These are phyloP conservation scores for Boletus rex-veris DNA, from an alignment of 768 basidiomycete species.

Conservation along the genomic window DNA sequence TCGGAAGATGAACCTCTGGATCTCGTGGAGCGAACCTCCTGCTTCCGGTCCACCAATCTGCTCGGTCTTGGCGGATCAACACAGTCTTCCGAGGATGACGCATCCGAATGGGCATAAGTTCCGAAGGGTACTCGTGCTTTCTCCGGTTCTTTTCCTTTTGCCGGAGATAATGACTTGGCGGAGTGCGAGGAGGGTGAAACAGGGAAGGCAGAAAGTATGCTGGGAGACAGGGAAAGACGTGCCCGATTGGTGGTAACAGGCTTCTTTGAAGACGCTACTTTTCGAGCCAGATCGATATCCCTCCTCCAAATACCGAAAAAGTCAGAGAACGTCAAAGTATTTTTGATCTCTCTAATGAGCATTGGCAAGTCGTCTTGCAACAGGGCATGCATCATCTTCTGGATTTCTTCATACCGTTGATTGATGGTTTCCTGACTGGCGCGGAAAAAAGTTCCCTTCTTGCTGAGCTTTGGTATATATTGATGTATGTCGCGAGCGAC, in stretches of 20 bases:
- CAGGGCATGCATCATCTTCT: slow-evolving; percentile 54
- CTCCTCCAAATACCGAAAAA: slow-evolving; percentile 80
- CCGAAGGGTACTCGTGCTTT: neutral
- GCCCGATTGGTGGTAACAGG: slow-evolving; percentile 20
- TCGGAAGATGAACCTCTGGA: slow-evolving; percentile 25
- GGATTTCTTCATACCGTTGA: slow-evolving; percentile 59
- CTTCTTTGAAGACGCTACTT: slow-evolving; percentile 24
- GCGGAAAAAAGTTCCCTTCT: slow-evolving; percentile 71
- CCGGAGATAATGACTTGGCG: slow-evolving; percentile 1
- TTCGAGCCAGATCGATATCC: slow-evolving; percentile 60
- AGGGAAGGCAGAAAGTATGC: slow-evolving; percentile 57
- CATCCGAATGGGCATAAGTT: slow-evolving; percentile 17
- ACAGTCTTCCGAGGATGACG: slow-evolving; percentile 26
- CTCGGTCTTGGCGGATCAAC: slow-evolving; percentile 3
- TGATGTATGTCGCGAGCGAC: slow-evolving; percentile 68
- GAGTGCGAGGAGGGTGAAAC: slow-evolving; percentile 24
- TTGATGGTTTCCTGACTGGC: slow-evolving; percentile 64
- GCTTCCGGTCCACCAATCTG: slow-evolving; percentile 2
- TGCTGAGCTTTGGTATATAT: slow-evolving; percentile 62
- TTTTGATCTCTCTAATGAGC: slow-evolving; percentile 63
- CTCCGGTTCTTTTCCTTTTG: slow-evolving; percentile 15
- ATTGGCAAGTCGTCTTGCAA: slow-evolving; percentile 60
- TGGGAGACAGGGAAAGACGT: slow-evolving; percentile 48
- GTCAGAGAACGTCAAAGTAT: slow-evolving; percentile 55
- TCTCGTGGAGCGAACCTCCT: slow-evolving; percentile 2